Base-by-base conservation (phyloP, 495 filamentous ascomycete genomes). In the Venustampulla echinocandica region DNA sequence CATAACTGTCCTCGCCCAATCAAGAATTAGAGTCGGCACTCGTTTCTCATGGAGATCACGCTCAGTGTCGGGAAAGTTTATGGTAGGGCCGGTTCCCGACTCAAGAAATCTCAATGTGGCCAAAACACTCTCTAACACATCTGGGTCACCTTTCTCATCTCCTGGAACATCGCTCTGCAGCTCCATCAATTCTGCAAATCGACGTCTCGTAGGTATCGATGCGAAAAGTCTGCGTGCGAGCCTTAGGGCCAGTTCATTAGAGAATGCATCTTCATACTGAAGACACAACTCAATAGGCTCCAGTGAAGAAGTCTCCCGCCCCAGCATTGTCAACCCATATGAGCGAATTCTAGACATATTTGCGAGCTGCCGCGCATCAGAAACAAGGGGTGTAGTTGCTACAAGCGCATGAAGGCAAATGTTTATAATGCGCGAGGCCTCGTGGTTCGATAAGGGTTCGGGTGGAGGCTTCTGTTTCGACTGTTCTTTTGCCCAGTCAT, bases 1-100 rank as follows among this genome's bases (percentile, higher is more conserved):
- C 57, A 93, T 74, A 11, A 89, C 71, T 0, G 82, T 80, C 43
- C 81, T 74, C 15, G 88, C 75, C 85, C 84, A 90, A 57, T 90
- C 85, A 6, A 89, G 64, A n/a, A 88, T 57, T 18, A 77, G 53
- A 10, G 69, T 68, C 10, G 72, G 70, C 15, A 77, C 62, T n/a
- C 73, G 64, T 11, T 67, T 69, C 44, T 76, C 70, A 45, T 75
- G 73, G 2, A 75, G 38, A 6, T 62, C 61, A 32, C 67, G 62
- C 18, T 75, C 71, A 0, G 58, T 49, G 23, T 69, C 62, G 2
- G 69, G 61, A 53, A 77, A 77, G 6, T 67, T 61, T 11, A 76
- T 50, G 1, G 64, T 53, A 28, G 61, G 53, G 18, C 63, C 43
- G 23, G 64, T 54, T 46, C 66, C 61, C 49, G 68, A 40, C 52